Evolutionary conservation across 441 rosid species (phyloP).

Genomic region (Populus hybrid): DNA sequence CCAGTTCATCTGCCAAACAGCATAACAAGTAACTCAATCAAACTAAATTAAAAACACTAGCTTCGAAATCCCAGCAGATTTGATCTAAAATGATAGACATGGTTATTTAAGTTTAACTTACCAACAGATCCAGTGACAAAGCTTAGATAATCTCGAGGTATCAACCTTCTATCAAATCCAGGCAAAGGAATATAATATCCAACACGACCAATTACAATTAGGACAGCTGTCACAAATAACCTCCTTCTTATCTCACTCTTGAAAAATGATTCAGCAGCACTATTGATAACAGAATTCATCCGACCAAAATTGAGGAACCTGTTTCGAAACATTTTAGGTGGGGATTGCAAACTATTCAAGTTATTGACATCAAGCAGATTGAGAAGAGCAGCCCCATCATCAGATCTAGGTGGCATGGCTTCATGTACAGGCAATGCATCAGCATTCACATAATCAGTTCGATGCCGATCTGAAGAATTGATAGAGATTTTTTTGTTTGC

Average conservation of each 20-base stretch:
- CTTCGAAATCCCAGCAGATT: background rate
- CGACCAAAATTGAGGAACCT: constrained; percentile 74
- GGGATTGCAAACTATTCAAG: constrained; percentile 21
- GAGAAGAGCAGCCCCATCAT: constrained; percentile 23
- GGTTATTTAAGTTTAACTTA: constrained; percentile 30
- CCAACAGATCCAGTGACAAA: constrained; percentile 90
- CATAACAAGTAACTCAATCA: constrained; percentile 5
- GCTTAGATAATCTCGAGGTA: constrained; percentile 91
- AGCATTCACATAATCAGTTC: constrained; percentile 33
- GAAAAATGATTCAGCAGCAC: constrained; percentile 75
- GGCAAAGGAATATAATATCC: constrained; percentile 93
- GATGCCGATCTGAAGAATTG: constrained; percentile 44
- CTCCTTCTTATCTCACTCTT: constrained; percentile 91
- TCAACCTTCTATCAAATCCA: constrained; percentile 82
- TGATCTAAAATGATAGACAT: background rate
- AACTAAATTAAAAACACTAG: background rate
- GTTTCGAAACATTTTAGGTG: constrained; percentile 58
- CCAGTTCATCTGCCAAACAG: constrained; percentile 69
- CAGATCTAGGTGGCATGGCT: constrained; percentile 32
- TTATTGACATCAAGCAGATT: constrained; percentile 21
- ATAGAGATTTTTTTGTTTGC: constrained; percentile 27
- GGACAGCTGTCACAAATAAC: constrained; percentile 68
- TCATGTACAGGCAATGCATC: constrained; percentile 35
- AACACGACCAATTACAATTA: constrained; percentile 72
- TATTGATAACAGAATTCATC: constrained; percentile 63